A percentile compares a stretch with the other conserved stretches of the same genome.
phyloP scores from a whole-genome alignment of 192 early-diverging fungal genomes.

The Borealophlyctis nickersoniae region DNA sequence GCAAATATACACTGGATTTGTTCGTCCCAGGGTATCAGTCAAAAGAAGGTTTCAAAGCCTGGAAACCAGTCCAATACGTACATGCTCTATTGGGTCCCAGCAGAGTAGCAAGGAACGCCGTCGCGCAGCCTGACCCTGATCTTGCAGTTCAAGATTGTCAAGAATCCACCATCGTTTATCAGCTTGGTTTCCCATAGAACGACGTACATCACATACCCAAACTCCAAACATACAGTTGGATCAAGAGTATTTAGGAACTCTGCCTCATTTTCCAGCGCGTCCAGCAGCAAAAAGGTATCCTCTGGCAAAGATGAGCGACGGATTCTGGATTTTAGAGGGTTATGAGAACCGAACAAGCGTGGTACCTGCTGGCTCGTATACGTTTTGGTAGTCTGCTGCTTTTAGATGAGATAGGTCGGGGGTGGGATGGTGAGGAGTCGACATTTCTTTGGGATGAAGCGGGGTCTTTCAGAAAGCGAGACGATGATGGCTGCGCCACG shows the following conservation, averaged over 20 bases:
- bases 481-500: no score
- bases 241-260: constrained; percentile 44
- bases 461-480: no score
- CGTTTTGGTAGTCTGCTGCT: constrained; percentile 47
- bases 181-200: not conserved
- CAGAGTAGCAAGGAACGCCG: constrained; percentile 70
- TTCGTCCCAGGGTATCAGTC: not conserved
- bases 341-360: no score
- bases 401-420: constrained; percentile 74
- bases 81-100: constrained; percentile 25
- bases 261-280: constrained; percentile 81
- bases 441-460: no score
- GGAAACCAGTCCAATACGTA: no score
- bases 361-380: constrained; percentile 86
- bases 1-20: constrained; percentile 50
- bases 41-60: no score
- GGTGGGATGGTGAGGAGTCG: constrained; percentile 46
- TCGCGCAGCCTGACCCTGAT: constrained; percentile 81
- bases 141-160: constrained; percentile 27
- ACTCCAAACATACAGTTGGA: constrained; percentile 77
- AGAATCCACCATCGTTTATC: constrained; percentile 2
- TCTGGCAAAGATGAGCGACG: no score
- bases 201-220: constrained; percentile 56
- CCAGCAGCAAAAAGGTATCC: constrained; percentile 91
- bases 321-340: no score